A percentile compares a stretch with the other conserved stretches of the same genome.
Evolutionary conservation across 768 basidiomycete species (phyloP).

Genomic region (Pulveroboletus frians): DNA sequence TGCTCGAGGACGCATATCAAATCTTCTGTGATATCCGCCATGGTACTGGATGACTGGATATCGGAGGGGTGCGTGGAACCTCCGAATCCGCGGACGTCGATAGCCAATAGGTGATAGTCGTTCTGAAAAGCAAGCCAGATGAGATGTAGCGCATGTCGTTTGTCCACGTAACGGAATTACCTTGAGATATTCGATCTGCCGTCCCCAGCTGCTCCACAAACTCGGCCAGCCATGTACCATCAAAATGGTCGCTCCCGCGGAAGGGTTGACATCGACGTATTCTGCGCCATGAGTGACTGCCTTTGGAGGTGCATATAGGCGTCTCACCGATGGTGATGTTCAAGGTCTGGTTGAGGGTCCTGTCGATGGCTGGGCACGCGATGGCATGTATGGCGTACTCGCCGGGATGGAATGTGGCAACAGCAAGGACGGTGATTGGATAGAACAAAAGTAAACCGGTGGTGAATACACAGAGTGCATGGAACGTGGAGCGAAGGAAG

Average conservation of each 20-base stretch:
- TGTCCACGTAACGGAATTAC: constrained; percentile 25
- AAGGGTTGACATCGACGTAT: constrained; percentile 61
- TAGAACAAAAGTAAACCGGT: not conserved
- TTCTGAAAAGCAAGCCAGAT: constrained; percentile 31
- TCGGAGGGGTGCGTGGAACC: constrained; percentile 63
- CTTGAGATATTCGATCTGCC: constrained; percentile 64
- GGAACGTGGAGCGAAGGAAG: not conserved
- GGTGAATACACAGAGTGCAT: not conserved
- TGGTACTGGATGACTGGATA: constrained; percentile 49
- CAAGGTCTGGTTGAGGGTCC: constrained; percentile 29
- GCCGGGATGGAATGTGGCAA: constrained; percentile 34
- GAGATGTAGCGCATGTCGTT: not conserved
- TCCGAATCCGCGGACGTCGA: constrained; percentile 68
- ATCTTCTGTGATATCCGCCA: constrained; percentile 59
- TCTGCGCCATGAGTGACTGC: constrained; percentile 31
- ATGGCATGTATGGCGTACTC: constrained; percentile 32
- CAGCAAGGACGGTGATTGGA: not conserved
- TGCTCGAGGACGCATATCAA: constrained; percentile 57
- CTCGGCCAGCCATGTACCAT: constrained; percentile 81
- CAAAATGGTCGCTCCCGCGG: constrained; percentile 46
- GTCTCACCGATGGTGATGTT: constrained; percentile 44
- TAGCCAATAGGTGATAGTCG: constrained; percentile 57
- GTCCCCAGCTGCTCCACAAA: constrained; percentile 70
- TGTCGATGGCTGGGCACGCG: constrained; percentile 40
- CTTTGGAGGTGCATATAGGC: constrained; percentile 2